Percentiles rank a stretch among this genome's conserved stretches.
Conservation (phyloP, 768 basidiomycete genomes). For the Naganishia onofrii region DNA sequence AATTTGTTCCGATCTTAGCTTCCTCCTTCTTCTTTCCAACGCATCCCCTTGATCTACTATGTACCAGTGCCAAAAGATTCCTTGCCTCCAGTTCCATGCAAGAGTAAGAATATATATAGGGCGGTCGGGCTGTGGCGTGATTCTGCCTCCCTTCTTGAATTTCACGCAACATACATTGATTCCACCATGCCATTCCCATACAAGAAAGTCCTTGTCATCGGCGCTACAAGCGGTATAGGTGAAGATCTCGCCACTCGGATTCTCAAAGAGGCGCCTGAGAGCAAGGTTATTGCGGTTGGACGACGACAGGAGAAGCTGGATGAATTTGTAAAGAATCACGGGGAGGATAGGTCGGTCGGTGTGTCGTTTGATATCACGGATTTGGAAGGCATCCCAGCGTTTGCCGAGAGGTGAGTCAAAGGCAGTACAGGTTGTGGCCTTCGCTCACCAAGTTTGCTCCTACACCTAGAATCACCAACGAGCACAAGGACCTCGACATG, state of each 20-base stretch:
- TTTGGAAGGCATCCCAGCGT: constrained; percentile 21
- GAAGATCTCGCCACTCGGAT: constrained; percentile 30
- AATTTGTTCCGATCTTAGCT: background rate
- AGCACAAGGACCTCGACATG: constrained; percentile 25
- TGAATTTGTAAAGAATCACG: constrained; percentile 25
- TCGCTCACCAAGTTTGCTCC: background rate
- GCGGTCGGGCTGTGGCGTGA: too few relatives aligned
- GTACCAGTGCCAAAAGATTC: too few relatives aligned
- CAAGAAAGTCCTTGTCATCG: constrained; percentile 30
- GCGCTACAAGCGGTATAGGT: constrained; percentile 32
- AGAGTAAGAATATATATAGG: too few relatives aligned
- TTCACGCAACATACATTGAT: background rate
- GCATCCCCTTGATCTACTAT: too few relatives aligned
- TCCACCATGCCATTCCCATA: constrained; percentile 59
- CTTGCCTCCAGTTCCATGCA: too few relatives aligned
- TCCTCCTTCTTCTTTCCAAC: background rate
- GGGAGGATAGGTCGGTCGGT: constrained; percentile 8
- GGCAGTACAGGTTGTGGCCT: background rate
- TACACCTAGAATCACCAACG: background rate
- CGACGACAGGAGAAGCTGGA: constrained; percentile 30
- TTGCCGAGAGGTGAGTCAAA: constrained; percentile 15
- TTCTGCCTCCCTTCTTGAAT: too few relatives aligned
- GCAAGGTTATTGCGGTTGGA: constrained; percentile 26
- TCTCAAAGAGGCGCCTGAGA: background rate
- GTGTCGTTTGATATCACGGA: constrained; percentile 27